phyloP scores from a whole-genome alignment of 1,284 basidiomycete genomes.

The Moesziomyces sp. region DNA sequence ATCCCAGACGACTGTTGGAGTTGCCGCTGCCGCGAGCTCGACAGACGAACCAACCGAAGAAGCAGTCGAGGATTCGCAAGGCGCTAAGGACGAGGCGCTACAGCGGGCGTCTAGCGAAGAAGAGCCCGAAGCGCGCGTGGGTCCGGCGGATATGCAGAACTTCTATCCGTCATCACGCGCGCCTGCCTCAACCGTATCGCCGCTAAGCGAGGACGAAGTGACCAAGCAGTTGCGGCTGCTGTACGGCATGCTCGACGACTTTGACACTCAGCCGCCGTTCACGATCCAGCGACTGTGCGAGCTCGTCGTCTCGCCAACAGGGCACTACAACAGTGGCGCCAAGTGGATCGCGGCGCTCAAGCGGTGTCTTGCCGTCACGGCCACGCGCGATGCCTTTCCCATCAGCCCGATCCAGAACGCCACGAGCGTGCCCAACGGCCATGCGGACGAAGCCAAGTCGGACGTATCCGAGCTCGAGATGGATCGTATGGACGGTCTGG shows the following conservation, averaged over 20 bases:
- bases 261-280: constrained; percentile 54
- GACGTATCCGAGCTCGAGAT: constrained; percentile 28
- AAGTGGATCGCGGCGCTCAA: constrained; percentile 47
- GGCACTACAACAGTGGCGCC: constrained; percentile 20
- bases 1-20: background rate
- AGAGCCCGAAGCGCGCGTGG: constrained; percentile 4
- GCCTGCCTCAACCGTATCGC: background rate
- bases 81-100: background rate
- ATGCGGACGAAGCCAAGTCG: constrained; percentile 2
- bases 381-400: constrained; percentile 47
- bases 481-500: constrained; percentile 36
- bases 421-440: background rate
- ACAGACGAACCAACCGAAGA: background rate
- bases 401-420: constrained; percentile 31
- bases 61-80: too few species aligned
- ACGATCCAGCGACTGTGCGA: constrained; percentile 56
- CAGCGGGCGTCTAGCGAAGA: background rate
- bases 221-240: background rate
- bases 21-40: background rate
- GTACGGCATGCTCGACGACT: constrained; percentile 47
- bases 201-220: constrained; percentile 5
- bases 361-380: constrained; percentile 44
- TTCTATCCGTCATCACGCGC: constrained; percentile 37
- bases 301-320: constrained; percentile 24
- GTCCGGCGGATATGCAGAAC: constrained; percentile 21